Evolutionary conservation across 371 early-diverging fungal species (phyloP), one percentile per base, ranked within the genome.

Genomic region (Mortierella sp.): DNA sequence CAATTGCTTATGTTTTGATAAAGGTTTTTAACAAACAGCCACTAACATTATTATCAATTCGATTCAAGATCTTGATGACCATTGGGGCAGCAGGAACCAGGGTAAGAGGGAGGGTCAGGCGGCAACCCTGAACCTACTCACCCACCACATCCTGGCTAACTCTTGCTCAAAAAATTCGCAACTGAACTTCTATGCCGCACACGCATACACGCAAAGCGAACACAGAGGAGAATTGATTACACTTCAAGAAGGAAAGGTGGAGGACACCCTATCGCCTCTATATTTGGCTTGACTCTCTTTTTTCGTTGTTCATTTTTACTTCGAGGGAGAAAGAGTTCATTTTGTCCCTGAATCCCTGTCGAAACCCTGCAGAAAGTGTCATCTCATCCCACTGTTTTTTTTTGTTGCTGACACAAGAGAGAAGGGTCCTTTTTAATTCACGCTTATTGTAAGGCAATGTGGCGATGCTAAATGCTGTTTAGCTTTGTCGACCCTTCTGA

Each of bases 341-440:
- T n/a, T n/a, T n/a, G n/a, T n/a, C n/a, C n/a, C n/a, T n/a, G n/a
- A n/a, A n/a, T n/a, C n/a, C n/a, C n/a, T n/a, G n/a, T n/a, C n/a
- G n/a, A n/a, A n/a, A 37, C 61, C 61, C 61, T 61, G 37, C 37
- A 61, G 61, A 37, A 37, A n/a, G n/a, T 61, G 37, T 9, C 61
- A 61, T 19, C 10, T 2, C 61, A 61, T 37, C 61, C 37, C 19
- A 37, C 19, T 22, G 4, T n/a, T 16, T 9, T n/a, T n/a, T 9
- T 31, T 31, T n/a, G 24, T 9, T 3, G 61, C 22, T 34, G 37
- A 34, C 61, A 61, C 26, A 29, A 29, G 4, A 53, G 26, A 24
- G n/a, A 22, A 53, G 61, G 22, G 61, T 22, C 61, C 37, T 61
- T 26, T 31, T 31, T 31, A 34, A 34, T 61, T 61, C 61, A 37